These are phyloP conservation scores for Haplosporangium sp. DNA, from an alignment of 371 early-diverging fungal genomes.

Conservation along the genomic window DNA sequence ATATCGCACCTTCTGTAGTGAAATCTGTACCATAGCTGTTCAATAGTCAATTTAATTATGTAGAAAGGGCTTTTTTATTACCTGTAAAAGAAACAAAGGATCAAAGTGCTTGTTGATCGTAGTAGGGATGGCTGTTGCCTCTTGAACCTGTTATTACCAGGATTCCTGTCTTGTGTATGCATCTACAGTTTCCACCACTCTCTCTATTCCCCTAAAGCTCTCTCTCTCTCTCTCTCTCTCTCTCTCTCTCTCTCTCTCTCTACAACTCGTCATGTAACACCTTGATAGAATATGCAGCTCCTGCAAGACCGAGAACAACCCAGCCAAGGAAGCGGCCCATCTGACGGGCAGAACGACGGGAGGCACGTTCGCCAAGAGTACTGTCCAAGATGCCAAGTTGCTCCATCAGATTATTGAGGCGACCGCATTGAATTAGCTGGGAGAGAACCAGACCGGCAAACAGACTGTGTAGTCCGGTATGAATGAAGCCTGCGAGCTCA, in stretches of 20 bases:
- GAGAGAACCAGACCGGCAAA: constrained; percentile 28
- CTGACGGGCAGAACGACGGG: constrained; percentile 5
- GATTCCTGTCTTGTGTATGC: too few relatives aligned
- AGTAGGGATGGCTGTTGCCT: too few relatives aligned
- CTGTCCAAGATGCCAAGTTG: constrained; percentile 26
- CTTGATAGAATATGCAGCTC: constrained; percentile 29
- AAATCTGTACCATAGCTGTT: too few relatives aligned
- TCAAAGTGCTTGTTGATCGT: too few relatives aligned
- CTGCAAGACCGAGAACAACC: constrained; percentile 30
- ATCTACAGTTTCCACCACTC: too few relatives aligned
- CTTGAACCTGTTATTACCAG: too few relatives aligned
- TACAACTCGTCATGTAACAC: constrained; percentile 23
- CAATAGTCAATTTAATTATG: too few relatives aligned
- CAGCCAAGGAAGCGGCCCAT: constrained; percentile 23
- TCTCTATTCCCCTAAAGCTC: too few relatives aligned
- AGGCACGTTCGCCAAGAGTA: constrained; percentile 7
- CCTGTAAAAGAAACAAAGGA: too few relatives aligned
- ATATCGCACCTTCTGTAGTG: too few relatives aligned
- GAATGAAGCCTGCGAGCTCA: constrained; percentile 28
- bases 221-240: background rate
- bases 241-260: background rate
- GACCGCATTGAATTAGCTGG: constrained; percentile 21
- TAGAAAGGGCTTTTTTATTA: too few relatives aligned
- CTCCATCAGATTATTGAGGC: constrained; percentile 20
- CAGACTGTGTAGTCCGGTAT: constrained; percentile 25